phyloP scores from a whole-genome alignment of 1,284 basidiomycete genomes.

The Termitomyces sp. region DNA sequence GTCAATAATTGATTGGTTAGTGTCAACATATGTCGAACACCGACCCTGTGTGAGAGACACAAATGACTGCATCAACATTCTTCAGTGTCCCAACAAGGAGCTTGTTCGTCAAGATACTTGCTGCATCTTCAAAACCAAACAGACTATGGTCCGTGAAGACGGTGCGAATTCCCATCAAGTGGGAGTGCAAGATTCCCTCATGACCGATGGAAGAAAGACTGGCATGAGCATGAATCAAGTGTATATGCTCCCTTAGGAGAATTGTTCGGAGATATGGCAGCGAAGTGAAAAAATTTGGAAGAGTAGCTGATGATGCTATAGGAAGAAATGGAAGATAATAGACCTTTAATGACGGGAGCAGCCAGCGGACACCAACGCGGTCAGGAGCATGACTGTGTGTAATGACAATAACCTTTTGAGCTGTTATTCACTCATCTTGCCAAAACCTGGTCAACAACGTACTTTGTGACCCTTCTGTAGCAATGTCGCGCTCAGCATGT shows the following conservation, averaged over 20 bases:
- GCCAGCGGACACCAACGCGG: constrained; percentile 85
- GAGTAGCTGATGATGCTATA: constrained; percentile 85
- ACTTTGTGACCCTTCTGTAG: constrained; percentile 85
- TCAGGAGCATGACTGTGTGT: constrained; percentile 88
- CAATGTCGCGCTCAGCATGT: constrained; percentile 85
- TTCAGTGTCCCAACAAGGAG: constrained; percentile 81
- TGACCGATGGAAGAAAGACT: constrained; percentile 87
- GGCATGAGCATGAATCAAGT: constrained; percentile 91
- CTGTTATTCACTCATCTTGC: not conserved
- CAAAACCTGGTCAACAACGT: constrained; percentile 5
- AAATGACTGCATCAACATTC: constrained; percentile 92
- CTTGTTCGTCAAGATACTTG: constrained; percentile 96
- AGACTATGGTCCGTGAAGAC: constrained; percentile 97
- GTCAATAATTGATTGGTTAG: not conserved
- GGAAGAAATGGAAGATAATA: constrained; percentile 91
- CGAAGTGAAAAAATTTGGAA: constrained; percentile 93
- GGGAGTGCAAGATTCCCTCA: constrained; percentile 88
- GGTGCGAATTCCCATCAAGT: constrained; percentile 77
- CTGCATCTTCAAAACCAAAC: constrained; percentile 94
- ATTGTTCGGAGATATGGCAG: constrained; percentile 90
- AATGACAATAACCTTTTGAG: constrained; percentile 80
- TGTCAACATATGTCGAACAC: constrained; percentile 18
- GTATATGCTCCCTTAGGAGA: constrained; percentile 80
- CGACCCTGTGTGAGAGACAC: constrained; percentile 96
- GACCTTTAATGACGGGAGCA: constrained; percentile 84